Evolutionary conservation across 2,329 filamentous ascomycete species (phyloP).

Genomic region (Cladophialophora yegresii): DNA sequence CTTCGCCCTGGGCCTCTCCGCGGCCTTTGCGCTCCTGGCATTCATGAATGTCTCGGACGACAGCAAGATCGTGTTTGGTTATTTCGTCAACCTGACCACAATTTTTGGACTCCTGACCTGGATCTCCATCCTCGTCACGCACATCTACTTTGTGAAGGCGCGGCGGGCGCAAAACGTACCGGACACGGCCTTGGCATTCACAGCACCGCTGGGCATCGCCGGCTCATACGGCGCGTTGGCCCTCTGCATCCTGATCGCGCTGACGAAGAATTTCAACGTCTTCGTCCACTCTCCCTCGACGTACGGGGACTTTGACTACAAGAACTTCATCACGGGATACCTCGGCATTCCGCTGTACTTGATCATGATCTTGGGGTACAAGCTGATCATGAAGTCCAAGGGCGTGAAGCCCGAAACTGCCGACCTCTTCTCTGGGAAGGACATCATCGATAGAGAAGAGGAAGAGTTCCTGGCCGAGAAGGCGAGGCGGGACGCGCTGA

Average conservation of each 20-base stretch:
- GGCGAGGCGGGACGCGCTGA: conserved; percentile 52
- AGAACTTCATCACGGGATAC: conserved; percentile 76
- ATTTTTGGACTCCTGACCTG: conserved; percentile 67
- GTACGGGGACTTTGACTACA: conserved; percentile 66
- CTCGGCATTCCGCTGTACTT: conserved; percentile 75
- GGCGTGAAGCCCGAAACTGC: conserved; percentile 60
- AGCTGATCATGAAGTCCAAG: conserved; percentile 58
- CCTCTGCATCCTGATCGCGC: conserved; percentile 70
- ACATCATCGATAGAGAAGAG: conserved; percentile 71
- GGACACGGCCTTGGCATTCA: conserved; percentile 61
- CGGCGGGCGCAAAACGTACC: conserved; percentile 63
- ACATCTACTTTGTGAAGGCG: conserved; percentile 67
- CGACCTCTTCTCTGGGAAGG: conserved; percentile 73
- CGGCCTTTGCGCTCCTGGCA: conserved; percentile 66
- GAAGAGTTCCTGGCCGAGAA: conserved; percentile 65
- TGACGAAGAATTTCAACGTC: conserved; percentile 81
- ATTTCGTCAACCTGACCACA: conserved; percentile 69
- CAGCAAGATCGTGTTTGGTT: conserved; percentile 60
- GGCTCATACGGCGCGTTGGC: conserved; percentile 69
- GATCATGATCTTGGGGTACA: conserved; percentile 68
- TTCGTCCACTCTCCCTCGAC: conserved; percentile 56
- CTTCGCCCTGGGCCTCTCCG: conserved; percentile 63
- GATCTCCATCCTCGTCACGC: conserved; percentile 68
- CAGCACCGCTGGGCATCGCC: conserved; percentile 68
- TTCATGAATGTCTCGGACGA: conserved; percentile 66